These are phyloP conservation scores for Lophiotrema nucula DNA, from an alignment of 495 filamentous ascomycete genomes.

Conservation along the genomic window DNA sequence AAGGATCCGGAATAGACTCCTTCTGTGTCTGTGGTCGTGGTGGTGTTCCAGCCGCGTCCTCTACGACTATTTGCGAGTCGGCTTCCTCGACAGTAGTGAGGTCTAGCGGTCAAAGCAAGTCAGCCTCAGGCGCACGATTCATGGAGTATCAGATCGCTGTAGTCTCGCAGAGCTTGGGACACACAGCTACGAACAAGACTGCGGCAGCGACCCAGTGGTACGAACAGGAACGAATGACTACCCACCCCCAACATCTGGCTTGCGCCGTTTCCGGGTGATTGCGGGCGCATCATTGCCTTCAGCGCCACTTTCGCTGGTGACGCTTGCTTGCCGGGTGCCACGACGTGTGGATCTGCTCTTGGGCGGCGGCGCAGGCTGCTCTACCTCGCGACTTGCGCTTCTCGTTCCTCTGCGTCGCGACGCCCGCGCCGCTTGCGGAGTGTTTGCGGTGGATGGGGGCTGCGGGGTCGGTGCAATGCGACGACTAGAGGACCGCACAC, in stretches of 20 bases:
- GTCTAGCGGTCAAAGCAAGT: constrained; percentile 8
- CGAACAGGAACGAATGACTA: too few species aligned
- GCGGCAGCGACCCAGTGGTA: too few species aligned
- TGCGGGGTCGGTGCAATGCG: constrained; percentile 23
- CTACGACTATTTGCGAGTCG: constrained; percentile 7
- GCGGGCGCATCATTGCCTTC: constrained; percentile 2
- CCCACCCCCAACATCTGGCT: not conserved
- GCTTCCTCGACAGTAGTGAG: constrained; percentile 30
- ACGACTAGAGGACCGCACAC: constrained; percentile 27
- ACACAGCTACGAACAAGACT: too few species aligned
- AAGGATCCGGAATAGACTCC: constrained; percentile 7
- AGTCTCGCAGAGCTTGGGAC: too few species aligned
- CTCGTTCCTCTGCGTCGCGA: constrained; percentile 33
- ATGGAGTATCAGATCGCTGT: too few species aligned
- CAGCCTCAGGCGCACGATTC: not conserved
- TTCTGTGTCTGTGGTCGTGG: not conserved
- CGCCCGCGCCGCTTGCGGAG: constrained; percentile 30
- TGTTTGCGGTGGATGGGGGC: constrained; percentile 20
- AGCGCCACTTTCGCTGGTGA: constrained; percentile 24
- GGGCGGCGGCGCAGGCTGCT: constrained; percentile 14
- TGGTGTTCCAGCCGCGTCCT: constrained; percentile 18
- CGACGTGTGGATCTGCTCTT: constrained; percentile 19
- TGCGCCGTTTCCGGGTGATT: not conserved
- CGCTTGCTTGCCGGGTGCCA: constrained; percentile 38
- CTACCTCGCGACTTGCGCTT: constrained; percentile 46